Evolutionary conservation across 2,329 filamentous ascomycete species (phyloP).

Genomic region (Pseudogymnoascus sp.): DNA sequence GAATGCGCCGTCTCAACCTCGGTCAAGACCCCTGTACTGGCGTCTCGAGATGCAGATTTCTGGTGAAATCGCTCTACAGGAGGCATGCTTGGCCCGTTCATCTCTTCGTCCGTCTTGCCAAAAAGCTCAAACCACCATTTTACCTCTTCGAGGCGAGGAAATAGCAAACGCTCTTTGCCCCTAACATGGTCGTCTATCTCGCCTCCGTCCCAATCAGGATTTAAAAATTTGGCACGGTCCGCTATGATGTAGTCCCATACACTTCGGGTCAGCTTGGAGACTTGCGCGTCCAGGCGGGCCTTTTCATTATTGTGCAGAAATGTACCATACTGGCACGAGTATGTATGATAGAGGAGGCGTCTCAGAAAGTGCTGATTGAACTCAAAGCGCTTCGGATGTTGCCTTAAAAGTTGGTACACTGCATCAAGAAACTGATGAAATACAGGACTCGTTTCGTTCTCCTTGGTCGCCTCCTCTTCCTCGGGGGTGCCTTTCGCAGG

Average conservation of each 20-base stretch:
- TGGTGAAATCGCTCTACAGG: neutral
- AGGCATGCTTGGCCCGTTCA: slow-evolving; percentile 55
- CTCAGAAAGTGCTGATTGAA: slow-evolving; percentile 92
- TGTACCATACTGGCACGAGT: slow-evolving; percentile 94
- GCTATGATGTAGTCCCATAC: slow-evolving; percentile 96
- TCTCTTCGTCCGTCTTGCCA: slow-evolving; percentile 78
- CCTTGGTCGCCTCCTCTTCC: slow-evolving; percentile 63
- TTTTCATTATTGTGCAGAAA: slow-evolving; percentile 95
- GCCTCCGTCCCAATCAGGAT: slow-evolving; percentile 65
- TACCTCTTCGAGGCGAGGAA: slow-evolving; percentile 69
- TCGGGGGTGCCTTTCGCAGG: slow-evolving; percentile 31
- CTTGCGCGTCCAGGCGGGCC: slow-evolving; percentile 63
- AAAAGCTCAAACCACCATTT: slow-evolving; percentile 92
- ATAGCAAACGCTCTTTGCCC: slow-evolving; percentile 74
- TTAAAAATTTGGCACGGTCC: slow-evolving; percentile 71
- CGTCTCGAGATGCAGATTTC: neutral
- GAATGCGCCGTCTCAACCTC: slow-evolving; percentile 22
- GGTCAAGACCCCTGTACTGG: slow-evolving; percentile 17
- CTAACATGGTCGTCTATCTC: slow-evolving; percentile 68
- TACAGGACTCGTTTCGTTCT: slow-evolving; percentile 89
- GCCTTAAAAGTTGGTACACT: slow-evolving; percentile 79
- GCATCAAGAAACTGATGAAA: slow-evolving; percentile 98
- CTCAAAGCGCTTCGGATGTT: slow-evolving; percentile 83
- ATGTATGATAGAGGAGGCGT: slow-evolving; percentile 83
- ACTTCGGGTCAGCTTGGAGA: slow-evolving; percentile 66